A percentile compares a stretch with the other conserved stretches of the same genome.
Conservation (phyloP, 208 protist genomes). For the Naegleria lovaniensis region DNA sequence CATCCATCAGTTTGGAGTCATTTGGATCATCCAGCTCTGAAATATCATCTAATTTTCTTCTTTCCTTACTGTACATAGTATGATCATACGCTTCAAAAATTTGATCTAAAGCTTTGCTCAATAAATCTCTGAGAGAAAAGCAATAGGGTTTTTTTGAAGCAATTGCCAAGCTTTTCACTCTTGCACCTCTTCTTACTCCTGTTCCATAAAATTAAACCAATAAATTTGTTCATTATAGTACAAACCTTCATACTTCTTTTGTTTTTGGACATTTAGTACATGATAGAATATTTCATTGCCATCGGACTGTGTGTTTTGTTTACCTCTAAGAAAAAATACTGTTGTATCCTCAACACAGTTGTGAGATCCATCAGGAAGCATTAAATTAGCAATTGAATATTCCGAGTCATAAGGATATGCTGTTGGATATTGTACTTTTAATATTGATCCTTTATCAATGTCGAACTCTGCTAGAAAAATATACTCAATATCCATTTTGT, state of each 20-base stretch:
- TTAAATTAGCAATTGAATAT: neutral
- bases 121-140: conserved; percentile 19
- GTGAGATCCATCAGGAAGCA: conserved; percentile 30
- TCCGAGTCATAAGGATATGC: neutral
- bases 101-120: neutral
- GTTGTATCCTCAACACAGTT: conserved; percentile 25
- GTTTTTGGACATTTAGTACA: conserved; percentile 9
- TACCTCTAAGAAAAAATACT: neutral
- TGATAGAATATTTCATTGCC: neutral
- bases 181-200: neutral
- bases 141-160: neutral
- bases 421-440: conserved; percentile 20
- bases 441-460: conserved; percentile 27
- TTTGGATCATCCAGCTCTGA: neutral
- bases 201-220: neutral
- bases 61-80: neutral
- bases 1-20: neutral
- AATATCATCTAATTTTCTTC: neutral
- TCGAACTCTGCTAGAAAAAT: conserved; percentile 29
- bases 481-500: conserved; percentile 8
- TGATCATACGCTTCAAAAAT: neutral
- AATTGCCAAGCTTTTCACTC: conserved; percentile 15
- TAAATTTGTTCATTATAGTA: neutral
- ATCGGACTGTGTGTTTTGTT: neutral
- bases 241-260: conserved; percentile 20